phyloP scores from a whole-genome alignment of 2,329 filamentous ascomycete genomes.

The Calonectria pauciramosa region DNA sequence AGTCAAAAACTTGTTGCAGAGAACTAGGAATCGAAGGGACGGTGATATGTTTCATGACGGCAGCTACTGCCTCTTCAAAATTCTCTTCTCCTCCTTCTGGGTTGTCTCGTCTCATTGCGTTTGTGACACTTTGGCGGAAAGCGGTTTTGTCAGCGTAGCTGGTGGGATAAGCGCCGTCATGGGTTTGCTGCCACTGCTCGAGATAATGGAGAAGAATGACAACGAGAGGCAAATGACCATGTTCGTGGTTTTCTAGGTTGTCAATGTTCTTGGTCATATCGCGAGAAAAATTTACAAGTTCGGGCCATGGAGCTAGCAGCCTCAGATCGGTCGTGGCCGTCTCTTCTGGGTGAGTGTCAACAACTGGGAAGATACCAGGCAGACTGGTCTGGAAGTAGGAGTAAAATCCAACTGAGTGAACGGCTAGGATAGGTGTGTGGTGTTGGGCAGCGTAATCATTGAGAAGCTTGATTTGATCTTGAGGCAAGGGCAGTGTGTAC shows the following conservation, averaged over 20 bases:
- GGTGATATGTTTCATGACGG: constrained; percentile 89
- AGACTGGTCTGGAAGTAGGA: constrained; percentile 87
- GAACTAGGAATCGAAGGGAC: constrained; percentile 75
- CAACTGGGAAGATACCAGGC: constrained; percentile 86
- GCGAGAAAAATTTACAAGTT: constrained; percentile 76
- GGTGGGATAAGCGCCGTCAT: constrained; percentile 77
- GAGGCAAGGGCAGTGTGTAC: constrained; percentile 65
- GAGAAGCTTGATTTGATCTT: constrained; percentile 59
- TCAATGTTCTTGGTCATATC: constrained; percentile 79
- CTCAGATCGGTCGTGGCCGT: constrained; percentile 88
- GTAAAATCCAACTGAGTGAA: constrained; percentile 94
- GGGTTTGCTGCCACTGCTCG: constrained; percentile 80
- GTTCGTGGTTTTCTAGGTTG: constrained; percentile 80
- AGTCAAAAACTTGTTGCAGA: constrained; percentile 83
- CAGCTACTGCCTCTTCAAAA: constrained; percentile 90
- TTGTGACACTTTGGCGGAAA: constrained; percentile 80
- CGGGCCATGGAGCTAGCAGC: constrained; percentile 87
- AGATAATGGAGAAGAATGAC: constrained; percentile 87
- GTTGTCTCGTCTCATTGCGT: constrained; percentile 77
- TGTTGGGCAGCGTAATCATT: constrained; percentile 65
- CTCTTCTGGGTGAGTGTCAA: constrained; percentile 95
- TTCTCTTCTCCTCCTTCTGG: constrained; percentile 95
- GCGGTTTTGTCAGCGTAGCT: constrained; percentile 88
- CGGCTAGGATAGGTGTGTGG: constrained; percentile 81
- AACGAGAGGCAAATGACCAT: constrained; percentile 92